Evolutionary conservation across 371 early-diverging fungal species (phyloP), one percentile per base, ranked within the genome.

Genomic region (Rhizomucor miehei): DNA sequence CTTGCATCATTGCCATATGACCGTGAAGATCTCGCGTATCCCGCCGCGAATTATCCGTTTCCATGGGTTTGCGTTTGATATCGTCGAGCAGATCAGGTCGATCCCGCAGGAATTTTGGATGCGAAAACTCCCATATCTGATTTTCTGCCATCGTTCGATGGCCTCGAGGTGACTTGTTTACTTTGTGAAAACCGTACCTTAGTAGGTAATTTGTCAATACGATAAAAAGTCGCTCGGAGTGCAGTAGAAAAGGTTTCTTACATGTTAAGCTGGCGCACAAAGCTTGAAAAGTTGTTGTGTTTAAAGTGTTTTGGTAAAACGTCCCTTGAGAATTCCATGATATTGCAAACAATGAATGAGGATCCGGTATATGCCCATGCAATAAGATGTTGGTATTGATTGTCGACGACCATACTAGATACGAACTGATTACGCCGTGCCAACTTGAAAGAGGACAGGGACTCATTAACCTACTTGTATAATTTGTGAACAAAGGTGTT

Each of bases 71-170:
- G 51, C 94, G 82, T 66, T 89, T 90, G 65, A 93, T 92, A 49
- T 91, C 88, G 60, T 91, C 91, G 19, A 92, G 69, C 52, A 92
- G 67, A 57, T 92, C 91, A 21, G 89, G 85, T 16, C 85, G 84
- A 58, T 87, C 86, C 45, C 90, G 83, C 23, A 89, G 52, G 50
- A 94, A 94, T 56, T 89, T 88, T 55, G 88, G 76, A 65, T 94
- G 93, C 48, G 89, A 89, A 68, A 94, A 93, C 73, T 93, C 94
- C 95, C 95, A 94, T 65, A 91, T 85, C 71, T 92, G 93, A 68
- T 90, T 89, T 64, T 90, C 92, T 19, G 89, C 89, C 56, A 84
- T 62, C 13, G 88, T 90, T 43, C 90, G 82, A 63, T 88, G 87
- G 1, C 93, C 93, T 50, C 93, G 81, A 38, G 91, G 91, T 37